phyloP scores from a whole-genome alignment of 2,329 filamentous ascomycete species.

The Microsporum ferrugineum region DNA sequence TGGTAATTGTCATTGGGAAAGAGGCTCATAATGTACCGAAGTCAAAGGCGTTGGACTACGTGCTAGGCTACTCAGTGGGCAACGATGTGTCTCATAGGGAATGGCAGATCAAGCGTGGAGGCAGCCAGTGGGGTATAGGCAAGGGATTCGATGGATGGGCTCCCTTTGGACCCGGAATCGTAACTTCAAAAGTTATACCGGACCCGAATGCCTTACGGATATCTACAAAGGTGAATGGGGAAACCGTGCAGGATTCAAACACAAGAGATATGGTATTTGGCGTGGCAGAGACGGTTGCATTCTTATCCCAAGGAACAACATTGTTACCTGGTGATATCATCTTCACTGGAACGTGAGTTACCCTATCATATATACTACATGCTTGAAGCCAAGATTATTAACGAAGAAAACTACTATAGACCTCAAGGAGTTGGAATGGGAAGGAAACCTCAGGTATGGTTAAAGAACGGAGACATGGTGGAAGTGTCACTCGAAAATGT shows the following conservation, averaged over 20 bases:
- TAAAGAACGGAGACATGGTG: constrained; percentile 59
- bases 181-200: constrained; percentile 40
- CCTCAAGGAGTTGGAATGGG: constrained; percentile 63
- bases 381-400: constrained; percentile 13
- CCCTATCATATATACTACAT: background rate
- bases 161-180: constrained; percentile 61
- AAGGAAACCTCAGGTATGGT: constrained; percentile 53
- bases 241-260: constrained; percentile 38
- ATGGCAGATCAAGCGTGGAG: constrained; percentile 59
- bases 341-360: constrained; percentile 35
- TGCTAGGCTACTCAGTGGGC: constrained; percentile 62
- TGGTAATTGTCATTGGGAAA: constrained; percentile 62
- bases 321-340: constrained; percentile 33
- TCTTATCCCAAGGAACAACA: constrained; percentile 36
- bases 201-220: constrained; percentile 34
- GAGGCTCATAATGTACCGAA: constrained; percentile 54
- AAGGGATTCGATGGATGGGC: constrained; percentile 70
- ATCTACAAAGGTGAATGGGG: constrained; percentile 40
- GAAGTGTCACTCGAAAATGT: constrained; percentile 57
- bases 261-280: constrained; percentile 42
- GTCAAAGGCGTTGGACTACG: constrained; percentile 54
- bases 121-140: constrained; percentile 59
- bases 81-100: constrained; percentile 74
- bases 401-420: constrained; percentile 49
- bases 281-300: constrained; percentile 36